Evolutionary conservation across 202 grass and related monocot species (phyloP).

Genomic region (Schoenoplectus tabernaemontani): DNA sequence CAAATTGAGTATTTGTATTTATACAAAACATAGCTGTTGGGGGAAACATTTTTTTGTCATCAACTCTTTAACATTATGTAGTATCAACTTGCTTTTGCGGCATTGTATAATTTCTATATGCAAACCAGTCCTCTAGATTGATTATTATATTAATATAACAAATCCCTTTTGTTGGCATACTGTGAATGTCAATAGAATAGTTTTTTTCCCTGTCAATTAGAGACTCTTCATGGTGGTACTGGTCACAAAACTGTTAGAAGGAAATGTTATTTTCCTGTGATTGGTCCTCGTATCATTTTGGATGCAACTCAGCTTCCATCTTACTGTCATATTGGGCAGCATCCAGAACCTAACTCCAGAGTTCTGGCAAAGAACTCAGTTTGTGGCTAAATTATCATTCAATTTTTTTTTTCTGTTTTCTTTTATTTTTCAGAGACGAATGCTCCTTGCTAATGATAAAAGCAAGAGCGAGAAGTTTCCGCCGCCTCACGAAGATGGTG

Average conservation of each 20-base stretch:
- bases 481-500: conserved; percentile 63
- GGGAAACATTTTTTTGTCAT: background rate
- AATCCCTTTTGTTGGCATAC: no score
- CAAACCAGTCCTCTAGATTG: background rate
- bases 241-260: background rate
- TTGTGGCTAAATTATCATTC: background rate
- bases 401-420: background rate
- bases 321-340: background rate
- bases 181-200: background rate
- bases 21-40: background rate
- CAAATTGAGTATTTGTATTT: background rate
- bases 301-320: no score
- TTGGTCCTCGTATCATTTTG: no score
- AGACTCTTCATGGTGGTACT: background rate
- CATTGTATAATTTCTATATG: background rate
- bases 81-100: background rate
- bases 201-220: background rate
- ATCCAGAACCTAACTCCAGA: background rate
- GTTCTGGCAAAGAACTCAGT: background rate
- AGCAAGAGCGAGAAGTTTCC: conserved; percentile 82
- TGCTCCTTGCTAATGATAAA: conserved; percentile 34
- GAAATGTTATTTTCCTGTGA: background rate
- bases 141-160: background rate
- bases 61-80: background rate
- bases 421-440: conserved; percentile 5